These are phyloP conservation scores for Pleurotus tuoliensis DNA, from an alignment of 768 basidiomycete species.

Conservation along the genomic window DNA sequence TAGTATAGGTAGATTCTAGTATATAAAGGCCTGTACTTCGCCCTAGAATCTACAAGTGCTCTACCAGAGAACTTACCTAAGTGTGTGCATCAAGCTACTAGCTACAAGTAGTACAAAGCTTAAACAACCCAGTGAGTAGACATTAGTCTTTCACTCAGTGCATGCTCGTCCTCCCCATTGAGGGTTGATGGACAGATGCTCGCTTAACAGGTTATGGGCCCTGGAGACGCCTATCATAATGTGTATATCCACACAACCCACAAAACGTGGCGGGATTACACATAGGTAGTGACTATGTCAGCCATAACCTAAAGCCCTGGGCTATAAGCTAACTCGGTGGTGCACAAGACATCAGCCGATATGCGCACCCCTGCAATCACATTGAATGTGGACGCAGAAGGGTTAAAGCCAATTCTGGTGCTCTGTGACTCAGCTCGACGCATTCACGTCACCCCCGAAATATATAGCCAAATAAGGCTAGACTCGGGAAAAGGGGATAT, in stretches of 20 bases:
- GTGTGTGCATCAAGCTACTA: no score
- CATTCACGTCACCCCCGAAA: not conserved
- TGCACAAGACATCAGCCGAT: no score
- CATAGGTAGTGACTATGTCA: not conserved
- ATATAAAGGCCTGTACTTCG: no score
- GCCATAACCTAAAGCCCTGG: not conserved
- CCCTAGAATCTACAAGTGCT: no score
- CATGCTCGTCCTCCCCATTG: not conserved
- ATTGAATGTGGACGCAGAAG: not conserved
- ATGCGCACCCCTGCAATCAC: not conserved
- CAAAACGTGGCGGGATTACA: not conserved
- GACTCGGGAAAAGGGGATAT: not conserved
- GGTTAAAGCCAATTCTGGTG: not conserved
- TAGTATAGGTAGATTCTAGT: no score
- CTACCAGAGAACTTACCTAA: no score
- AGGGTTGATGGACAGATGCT: not conserved
- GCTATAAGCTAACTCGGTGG: not conserved
- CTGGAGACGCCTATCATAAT: not conserved
- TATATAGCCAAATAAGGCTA: not conserved
- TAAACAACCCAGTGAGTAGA: no score
- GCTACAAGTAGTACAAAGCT: no score
- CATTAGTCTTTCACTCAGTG: not conserved
- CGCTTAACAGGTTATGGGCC: not conserved
- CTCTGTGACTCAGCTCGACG: not conserved
- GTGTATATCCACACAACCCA: not conserved